Conservation (phyloP, 805 yeast genomes). For the Barnettozyma vustinii region DNA sequence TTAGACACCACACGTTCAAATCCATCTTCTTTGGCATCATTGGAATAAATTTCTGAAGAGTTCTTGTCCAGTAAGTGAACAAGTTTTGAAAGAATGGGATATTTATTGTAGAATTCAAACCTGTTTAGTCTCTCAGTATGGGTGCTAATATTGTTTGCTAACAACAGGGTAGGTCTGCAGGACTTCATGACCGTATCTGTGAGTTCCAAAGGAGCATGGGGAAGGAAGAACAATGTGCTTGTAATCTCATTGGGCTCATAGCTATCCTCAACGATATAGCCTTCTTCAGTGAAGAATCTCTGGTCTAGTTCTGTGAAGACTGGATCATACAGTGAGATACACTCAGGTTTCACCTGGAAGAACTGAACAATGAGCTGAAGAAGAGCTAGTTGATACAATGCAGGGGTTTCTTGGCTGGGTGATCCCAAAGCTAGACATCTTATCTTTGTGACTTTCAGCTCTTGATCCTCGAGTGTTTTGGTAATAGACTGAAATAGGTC, state of each 20-base stretch:
- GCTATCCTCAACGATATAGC: conserved; percentile 15
- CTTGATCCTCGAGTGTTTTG: conserved; percentile 10
- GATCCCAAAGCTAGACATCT: conserved; percentile 73
- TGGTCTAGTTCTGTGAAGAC: conserved; percentile 45
- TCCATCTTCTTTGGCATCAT: conserved; percentile 9
- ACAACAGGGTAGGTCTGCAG: conserved; percentile 33
- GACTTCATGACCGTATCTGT: conserved; percentile 36
- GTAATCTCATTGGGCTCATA: conserved; percentile 3
- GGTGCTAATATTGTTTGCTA: conserved; percentile 47
- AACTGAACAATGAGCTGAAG: conserved; percentile 36
- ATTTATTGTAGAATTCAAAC: conserved; percentile 35
- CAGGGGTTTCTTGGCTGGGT: conserved; percentile 51
- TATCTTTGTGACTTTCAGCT: conserved; percentile 27
- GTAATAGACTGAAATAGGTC: conserved; percentile 26
- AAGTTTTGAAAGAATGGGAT: conserved; percentile 39
- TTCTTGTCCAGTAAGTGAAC: conserved; percentile 15
- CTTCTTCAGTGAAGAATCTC: conserved; percentile 26
- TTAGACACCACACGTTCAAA: conserved; percentile 13
- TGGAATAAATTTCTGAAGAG: neutral
- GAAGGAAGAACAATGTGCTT: conserved; percentile 50
- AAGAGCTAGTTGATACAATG: conserved; percentile 63
- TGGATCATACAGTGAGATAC: conserved; percentile 60
- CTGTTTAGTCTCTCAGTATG: conserved; percentile 51
- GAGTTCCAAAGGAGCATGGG: conserved; percentile 65
- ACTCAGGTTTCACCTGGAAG: conserved; percentile 11